These are phyloP conservation scores for Pseudogymnoascus sp. DNA, from an alignment of 2,329 filamentous ascomycete species.

Conservation along the genomic window DNA sequence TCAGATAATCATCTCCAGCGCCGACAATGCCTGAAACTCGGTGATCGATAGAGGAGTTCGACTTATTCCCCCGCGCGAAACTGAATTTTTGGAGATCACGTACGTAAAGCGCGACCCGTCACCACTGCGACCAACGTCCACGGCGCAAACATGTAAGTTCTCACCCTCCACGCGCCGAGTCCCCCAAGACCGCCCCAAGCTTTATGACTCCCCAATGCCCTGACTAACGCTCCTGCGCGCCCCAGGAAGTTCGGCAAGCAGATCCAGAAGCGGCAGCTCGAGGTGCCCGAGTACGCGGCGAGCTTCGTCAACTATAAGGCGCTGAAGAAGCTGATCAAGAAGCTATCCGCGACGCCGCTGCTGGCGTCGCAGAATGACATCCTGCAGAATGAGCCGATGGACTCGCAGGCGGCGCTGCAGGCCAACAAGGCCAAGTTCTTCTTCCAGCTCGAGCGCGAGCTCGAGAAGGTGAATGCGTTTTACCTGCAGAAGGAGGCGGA, in stretches of 20 bases:
- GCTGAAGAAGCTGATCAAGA: conserved; percentile 99
- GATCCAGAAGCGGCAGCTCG: conserved; percentile 97
- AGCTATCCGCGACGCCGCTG: conserved; percentile 83
- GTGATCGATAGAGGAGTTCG: neutral
- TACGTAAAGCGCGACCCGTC: neutral
- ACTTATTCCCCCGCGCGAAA: neutral
- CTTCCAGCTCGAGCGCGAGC: conserved; percentile 92
- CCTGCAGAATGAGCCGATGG: conserved; percentile 26
- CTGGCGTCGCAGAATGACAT: conserved; percentile 60
- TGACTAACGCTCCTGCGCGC: neutral
- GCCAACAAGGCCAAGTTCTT: conserved; percentile 99
- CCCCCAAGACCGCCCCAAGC: neutral
- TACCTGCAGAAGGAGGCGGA: conserved; percentile 98
- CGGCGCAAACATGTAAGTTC: neutral
- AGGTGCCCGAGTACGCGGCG: conserved; percentile 97
- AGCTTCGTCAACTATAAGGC: conserved; percentile 99
- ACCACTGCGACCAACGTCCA: neutral
- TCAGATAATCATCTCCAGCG: neutral
- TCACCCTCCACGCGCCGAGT: neutral
- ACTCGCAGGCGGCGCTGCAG: conserved; percentile 83
- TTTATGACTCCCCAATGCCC: neutral
- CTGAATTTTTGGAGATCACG: neutral
- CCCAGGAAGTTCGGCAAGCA: conserved; percentile 98
- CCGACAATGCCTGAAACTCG: neutral
- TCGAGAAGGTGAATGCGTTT: conserved; percentile 97